Conservation (phyloP, 2,329 filamentous ascomycete genomes). For the Pseudodiploospora longispora region DNA sequence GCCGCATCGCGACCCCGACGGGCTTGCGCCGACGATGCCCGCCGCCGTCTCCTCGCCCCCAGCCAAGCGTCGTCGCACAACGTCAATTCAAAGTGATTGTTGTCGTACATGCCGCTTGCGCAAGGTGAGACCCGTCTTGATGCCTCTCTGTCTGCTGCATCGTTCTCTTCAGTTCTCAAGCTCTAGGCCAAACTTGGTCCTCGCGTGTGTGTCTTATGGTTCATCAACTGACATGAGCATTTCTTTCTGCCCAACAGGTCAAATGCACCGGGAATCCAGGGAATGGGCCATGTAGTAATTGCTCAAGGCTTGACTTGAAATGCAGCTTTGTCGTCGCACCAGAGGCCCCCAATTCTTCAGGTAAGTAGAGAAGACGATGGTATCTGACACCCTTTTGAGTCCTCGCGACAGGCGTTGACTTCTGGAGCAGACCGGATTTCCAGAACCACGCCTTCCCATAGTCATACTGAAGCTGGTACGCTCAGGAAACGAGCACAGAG, state of each 20-base stretch:
- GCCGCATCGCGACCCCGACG: slow-evolving; percentile 7
- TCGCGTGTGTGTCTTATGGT: background rate
- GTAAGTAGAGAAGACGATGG: slow-evolving; percentile 10
- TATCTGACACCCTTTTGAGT: background rate
- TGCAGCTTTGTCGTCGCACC: slow-evolving; percentile 25
- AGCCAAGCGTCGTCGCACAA: slow-evolving; percentile 24
- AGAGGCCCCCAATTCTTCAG: slow-evolving; percentile 12
- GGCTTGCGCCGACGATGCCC: slow-evolving; percentile 5
- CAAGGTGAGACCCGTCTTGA: slow-evolving; percentile 20
- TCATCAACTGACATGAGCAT: background rate
- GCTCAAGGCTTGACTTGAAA: slow-evolving; percentile 26
- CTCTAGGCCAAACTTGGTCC: background rate
- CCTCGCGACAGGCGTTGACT: background rate
- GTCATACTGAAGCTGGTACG: slow-evolving; percentile 34
- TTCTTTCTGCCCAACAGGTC: slow-evolving; percentile 22
- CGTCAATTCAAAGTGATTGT: slow-evolving; percentile 20
- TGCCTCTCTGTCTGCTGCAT: background rate
- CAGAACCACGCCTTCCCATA: slow-evolving; percentile 31
- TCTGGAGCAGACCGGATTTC: slow-evolving; percentile 20
- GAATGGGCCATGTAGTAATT: slow-evolving; percentile 29
- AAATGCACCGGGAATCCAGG: slow-evolving; percentile 32
- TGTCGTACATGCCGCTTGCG: slow-evolving; percentile 31
- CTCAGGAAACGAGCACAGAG: slow-evolving; percentile 32
- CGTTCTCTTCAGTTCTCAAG: background rate
- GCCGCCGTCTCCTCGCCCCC: slow-evolving; percentile 14